These are phyloP conservation scores for Tolypocladium guangdongense DNA, from an alignment of 2,329 filamentous ascomycete genomes.

Conservation along the genomic window DNA sequence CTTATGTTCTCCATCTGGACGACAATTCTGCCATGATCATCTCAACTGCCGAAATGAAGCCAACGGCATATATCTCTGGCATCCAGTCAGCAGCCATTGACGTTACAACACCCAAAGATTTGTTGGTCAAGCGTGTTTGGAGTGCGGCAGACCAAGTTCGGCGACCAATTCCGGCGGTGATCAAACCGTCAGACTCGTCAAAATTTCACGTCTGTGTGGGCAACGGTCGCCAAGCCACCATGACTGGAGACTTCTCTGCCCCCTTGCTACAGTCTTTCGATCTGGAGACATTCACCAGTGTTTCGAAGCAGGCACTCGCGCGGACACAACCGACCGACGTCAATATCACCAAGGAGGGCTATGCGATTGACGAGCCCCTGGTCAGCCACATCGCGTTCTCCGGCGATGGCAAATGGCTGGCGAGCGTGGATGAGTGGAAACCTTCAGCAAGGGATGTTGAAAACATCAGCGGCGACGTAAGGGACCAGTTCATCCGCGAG, in stretches of 20 bases:
- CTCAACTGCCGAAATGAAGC: conserved; percentile 80
- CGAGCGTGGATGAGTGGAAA: conserved; percentile 83
- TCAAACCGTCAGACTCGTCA: conserved; percentile 52
- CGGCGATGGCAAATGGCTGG: conserved; percentile 77
- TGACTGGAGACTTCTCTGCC: conserved; percentile 40
- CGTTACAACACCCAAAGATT: conserved; percentile 37
- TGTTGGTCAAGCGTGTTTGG: conserved; percentile 41
- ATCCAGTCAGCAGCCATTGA: conserved; percentile 57
- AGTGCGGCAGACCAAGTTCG: conserved; percentile 30
- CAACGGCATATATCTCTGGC: conserved; percentile 73
- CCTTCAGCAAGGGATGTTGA: conserved; percentile 60
- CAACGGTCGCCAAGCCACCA: conserved; percentile 44
- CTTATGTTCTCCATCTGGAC: conserved; percentile 75
- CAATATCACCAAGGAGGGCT: conserved; percentile 62
- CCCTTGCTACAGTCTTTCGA: conserved; percentile 75
- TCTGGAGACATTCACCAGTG: conserved; percentile 62
- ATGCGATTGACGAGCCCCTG: conserved; percentile 64
- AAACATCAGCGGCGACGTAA: conserved; percentile 22
- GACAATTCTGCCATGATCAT: conserved; percentile 89
- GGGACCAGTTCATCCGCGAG: conserved; percentile 35
- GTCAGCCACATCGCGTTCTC: conserved; percentile 68
- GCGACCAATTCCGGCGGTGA: conserved; percentile 44
- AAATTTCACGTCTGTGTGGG: conserved; percentile 59
- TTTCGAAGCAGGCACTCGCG: conserved; percentile 80
- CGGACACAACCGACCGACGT: conserved; percentile 78